Base-by-base conservation (phyloP, 2,329 filamentous ascomycete species). In the Claviceps paspali region DNA sequence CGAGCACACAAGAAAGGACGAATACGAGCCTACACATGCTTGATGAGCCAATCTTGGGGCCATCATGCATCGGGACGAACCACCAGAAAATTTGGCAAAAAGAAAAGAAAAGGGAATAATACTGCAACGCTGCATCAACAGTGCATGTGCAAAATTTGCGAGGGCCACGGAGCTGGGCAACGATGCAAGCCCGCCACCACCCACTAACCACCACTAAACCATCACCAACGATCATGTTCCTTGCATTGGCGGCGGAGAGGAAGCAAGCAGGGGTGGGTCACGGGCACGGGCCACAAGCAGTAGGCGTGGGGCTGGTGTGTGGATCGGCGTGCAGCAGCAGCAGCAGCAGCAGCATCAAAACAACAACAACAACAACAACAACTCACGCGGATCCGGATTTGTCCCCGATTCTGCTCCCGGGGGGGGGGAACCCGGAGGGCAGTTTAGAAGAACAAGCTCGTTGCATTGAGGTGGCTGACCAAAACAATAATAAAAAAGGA, bases 181-280 rank as follows among this genome's bases (percentile, higher is more conserved):
- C 17, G 29, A 19, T 19, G 31, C 21, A 19, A 11, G 11, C 19
- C 28, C 18, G n/a, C n/a, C n/a, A n/a, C n/a, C n/a, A n/a, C n/a
- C n/a, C n/a, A n/a, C n/a, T n/a, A n/a, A n/a, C n/a, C n/a, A n/a
- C n/a, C n/a, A n/a, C n/a, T n/a, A n/a, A n/a, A n/a, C n/a, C n/a
- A n/a, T n/a, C n/a, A n/a, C 21, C 15, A 6, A 21, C 26, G 19
- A 19, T 17, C 29, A 36, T 29, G 26, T 38, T 40, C 38, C 38
- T 39, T 39, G 38, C 38, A 39, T 39, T 27, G 32, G 26, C 23
- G 2, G 37, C 18, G 1, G 32, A 30, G 31, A 26, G 19, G 26
- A n/a, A 15, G 18, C 23, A 27, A 15, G 23, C n/a, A 31, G 21
- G 29, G 8, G 15, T 4, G 17, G 29, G 21, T 26, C 24, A 8